phyloP scores from a whole-genome alignment of 2,329 filamentous ascomycete genomes.

The Apiospora hydei region DNA sequence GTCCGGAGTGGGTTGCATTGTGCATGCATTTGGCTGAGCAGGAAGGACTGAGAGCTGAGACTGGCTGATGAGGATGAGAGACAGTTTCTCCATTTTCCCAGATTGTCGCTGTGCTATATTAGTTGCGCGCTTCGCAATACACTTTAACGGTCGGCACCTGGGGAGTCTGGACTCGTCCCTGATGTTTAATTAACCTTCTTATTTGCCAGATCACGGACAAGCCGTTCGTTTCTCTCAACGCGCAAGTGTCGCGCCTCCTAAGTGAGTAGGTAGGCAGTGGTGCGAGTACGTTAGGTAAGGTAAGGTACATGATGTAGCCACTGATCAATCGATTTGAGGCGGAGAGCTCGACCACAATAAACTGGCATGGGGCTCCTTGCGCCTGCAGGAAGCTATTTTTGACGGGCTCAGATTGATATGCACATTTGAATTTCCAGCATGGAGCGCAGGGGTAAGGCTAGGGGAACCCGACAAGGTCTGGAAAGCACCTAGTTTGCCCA shows the following conservation, averaged over 20 bases:
- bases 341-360: constrained; percentile 11
- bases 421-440: neutral
- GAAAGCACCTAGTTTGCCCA: neutral
- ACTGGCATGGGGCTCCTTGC: neutral
- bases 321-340: neutral
- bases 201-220: neutral
- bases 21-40: neutral
- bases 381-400: constrained; percentile 19
- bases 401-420: neutral
- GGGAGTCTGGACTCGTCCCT: neutral
- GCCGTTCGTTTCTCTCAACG: neutral
- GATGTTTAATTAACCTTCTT: neutral
- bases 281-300: neutral
- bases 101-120: neutral
- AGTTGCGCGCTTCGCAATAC: neutral
- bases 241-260: neutral
- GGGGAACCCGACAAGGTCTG: neutral
- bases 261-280: neutral
- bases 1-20: neutral
- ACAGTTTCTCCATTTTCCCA: neutral
- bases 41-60: neutral
- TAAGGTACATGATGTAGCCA: neutral
- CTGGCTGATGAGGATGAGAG: neutral
- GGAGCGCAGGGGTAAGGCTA: neutral
- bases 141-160: neutral